phyloP scores from a whole-genome alignment of 1,139 yeast genomes.

The Fermentozyma sake region DNA sequence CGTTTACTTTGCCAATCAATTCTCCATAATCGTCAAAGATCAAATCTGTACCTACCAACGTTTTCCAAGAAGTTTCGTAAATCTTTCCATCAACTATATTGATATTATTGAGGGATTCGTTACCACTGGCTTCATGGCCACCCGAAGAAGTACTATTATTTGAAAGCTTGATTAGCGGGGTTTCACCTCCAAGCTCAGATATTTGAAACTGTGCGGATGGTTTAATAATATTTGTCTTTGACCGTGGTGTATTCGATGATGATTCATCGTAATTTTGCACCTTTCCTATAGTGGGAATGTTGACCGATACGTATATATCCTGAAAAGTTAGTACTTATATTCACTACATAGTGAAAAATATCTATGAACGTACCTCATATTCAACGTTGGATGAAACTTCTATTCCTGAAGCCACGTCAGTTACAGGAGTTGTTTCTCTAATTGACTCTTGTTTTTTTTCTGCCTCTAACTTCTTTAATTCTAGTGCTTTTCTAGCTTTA shows the following conservation, averaged over 20 bases:
- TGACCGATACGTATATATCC: conserved; percentile 42
- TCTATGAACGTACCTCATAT: conserved; percentile 34
- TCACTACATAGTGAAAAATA: conserved; percentile 2
- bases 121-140: conserved; percentile 3
- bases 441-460: conserved; percentile 6
- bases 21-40: conserved; percentile 57
- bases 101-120: conserved; percentile 22
- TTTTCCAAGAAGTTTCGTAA: conserved; percentile 75
- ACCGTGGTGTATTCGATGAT: conserved; percentile 10
- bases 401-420: conserved; percentile 17
- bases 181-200: conserved; percentile 28
- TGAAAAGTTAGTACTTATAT: conserved; percentile 15
- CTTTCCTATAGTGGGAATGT: conserved; percentile 33
- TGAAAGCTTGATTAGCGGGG: conserved; percentile 37
- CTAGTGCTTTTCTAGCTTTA: conserved; percentile 37
- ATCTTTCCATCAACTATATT: conserved; percentile 42
- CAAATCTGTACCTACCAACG: conserved; percentile 79
- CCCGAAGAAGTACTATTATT: conserved; percentile 19
- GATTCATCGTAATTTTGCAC: conserved; percentile 12
- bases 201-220: conserved; percentile 42
- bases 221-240: conserved; percentile 22
- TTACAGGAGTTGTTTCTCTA: conserved; percentile 13
- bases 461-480: too few relatives aligned
- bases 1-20: conserved; percentile 39
- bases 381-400: conserved; percentile 16